Evolutionary conservation across 1,284 basidiomycete species (phyloP).

Genomic region (Cryptococcus sp.): DNA sequence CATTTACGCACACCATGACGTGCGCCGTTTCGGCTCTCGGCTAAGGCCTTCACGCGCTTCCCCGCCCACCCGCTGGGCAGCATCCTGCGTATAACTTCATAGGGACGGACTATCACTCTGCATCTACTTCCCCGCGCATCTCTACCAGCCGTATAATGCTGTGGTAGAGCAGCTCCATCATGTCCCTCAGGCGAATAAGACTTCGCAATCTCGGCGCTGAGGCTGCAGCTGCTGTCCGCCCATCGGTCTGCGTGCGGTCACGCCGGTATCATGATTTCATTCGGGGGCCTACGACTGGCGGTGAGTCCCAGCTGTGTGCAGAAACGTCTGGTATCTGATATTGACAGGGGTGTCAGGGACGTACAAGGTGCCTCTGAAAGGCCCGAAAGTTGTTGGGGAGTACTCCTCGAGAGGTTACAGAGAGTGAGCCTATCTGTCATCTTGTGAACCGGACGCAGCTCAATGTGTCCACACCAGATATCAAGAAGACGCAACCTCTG

Average conservation of each 20-base stretch:
- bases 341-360: conserved; percentile 20
- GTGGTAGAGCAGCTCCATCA: neutral
- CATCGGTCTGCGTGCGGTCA: neutral
- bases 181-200: neutral
- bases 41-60: too few species aligned
- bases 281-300: conserved; percentile 30
- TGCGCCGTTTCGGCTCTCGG: too few species aligned
- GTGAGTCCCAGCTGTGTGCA: conserved; percentile 10
- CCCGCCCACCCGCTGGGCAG: too few species aligned
- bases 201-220: neutral
- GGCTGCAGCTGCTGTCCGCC: neutral
- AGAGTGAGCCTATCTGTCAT: conserved; percentile 53
- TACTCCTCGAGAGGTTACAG: conserved; percentile 71
- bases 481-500: conserved; percentile 80
- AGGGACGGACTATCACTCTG: too few species aligned
- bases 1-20: too few species aligned
- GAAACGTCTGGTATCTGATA: neutral
- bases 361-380: conserved; percentile 45
- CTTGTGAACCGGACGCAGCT: neutral
- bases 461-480: conserved; percentile 49
- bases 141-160: too few species aligned
- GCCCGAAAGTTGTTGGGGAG: conserved; percentile 61
- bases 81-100: too few species aligned
- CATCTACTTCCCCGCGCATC: too few species aligned
- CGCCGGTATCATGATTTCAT: conserved; percentile 32